A percentile compares a stretch with the other conserved stretches of the same genome.
These are phyloP conservation scores for Histomonas meleagridis DNA, from an alignment of 208 protist species.

Conservation along the genomic window DNA sequence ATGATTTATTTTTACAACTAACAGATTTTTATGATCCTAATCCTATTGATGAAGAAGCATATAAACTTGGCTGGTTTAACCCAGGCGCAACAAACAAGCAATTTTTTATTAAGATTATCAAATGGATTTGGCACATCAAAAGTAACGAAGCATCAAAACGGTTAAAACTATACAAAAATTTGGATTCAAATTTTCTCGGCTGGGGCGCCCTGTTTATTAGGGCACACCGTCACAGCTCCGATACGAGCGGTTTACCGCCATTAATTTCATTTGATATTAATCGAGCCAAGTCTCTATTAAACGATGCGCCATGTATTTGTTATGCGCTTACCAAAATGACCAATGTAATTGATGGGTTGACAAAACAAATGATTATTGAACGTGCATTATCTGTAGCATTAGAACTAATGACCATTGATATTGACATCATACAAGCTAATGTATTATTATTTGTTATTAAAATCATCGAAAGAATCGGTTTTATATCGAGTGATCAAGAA, in stretches of 20 bases:
- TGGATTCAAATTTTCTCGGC: not conserved
- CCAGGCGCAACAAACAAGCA: not conserved
- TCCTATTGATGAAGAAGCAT: conserved; percentile 20
- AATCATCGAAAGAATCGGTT: not conserved
- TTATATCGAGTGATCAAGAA: not conserved
- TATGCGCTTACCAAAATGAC: not conserved
- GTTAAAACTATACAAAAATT: not conserved
- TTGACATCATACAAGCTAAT: not conserved
- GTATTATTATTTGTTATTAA: not conserved
- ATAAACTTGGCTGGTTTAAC: not conserved
- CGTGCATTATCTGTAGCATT: not conserved
- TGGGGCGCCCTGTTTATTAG: not conserved
- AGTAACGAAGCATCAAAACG: not conserved
- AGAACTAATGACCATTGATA: not conserved
- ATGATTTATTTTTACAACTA: not conserved
- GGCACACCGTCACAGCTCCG: not conserved
- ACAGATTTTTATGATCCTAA: conserved; percentile 6
- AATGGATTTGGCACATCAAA: not conserved
- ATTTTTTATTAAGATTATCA: not conserved
- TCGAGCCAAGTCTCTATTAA: not conserved
- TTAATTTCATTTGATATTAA: not conserved
- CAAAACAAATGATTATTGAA: not conserved
- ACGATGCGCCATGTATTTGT: not conserved
- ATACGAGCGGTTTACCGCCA: not conserved
- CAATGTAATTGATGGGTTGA: not conserved